phyloP scores from a whole-genome alignment of 805 yeast species.

The Kuraishia floccosa region DNA sequence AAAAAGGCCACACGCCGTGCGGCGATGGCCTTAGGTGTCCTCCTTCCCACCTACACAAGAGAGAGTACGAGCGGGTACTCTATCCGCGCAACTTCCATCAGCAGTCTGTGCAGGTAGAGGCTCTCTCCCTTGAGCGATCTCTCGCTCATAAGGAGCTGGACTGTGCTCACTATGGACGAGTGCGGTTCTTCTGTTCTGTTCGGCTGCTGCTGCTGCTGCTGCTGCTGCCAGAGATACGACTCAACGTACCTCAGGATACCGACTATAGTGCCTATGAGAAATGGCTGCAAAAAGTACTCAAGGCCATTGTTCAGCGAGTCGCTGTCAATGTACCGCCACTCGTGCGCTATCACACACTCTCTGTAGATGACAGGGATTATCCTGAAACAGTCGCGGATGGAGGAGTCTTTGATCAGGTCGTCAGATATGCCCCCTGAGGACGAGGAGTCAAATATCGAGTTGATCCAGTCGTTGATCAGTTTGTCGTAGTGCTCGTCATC shows the following conservation, averaged over 20 bases:
- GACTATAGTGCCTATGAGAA: constrained; percentile 33
- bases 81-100: background rate
- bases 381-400: constrained; percentile 54
- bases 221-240: background rate
- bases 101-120: background rate
- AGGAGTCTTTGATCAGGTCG: constrained; percentile 57
- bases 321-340: constrained; percentile 40
- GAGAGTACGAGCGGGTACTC: too few relatives aligned
- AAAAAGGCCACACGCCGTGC: too few relatives aligned
- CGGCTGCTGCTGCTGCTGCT: background rate
- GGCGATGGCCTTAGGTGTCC: too few relatives aligned
- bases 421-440: constrained; percentile 57
- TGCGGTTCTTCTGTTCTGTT: background rate
- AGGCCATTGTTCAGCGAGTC: constrained; percentile 65
- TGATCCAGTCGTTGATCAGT: constrained; percentile 59
- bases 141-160: background rate
- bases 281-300: constrained; percentile 79
- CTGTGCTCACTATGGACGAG: background rate
- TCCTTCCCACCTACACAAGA: too few relatives aligned
- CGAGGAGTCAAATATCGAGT: constrained; percentile 59
- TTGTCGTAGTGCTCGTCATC: constrained; percentile 12
- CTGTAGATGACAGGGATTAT: constrained; percentile 66
- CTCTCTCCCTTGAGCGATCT: background rate
- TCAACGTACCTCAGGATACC: background rate
- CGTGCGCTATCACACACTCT: constrained; percentile 56